Base-by-base conservation (phyloP, 2,329 filamentous ascomycete species). In the Sporothrix humicola region DNA sequence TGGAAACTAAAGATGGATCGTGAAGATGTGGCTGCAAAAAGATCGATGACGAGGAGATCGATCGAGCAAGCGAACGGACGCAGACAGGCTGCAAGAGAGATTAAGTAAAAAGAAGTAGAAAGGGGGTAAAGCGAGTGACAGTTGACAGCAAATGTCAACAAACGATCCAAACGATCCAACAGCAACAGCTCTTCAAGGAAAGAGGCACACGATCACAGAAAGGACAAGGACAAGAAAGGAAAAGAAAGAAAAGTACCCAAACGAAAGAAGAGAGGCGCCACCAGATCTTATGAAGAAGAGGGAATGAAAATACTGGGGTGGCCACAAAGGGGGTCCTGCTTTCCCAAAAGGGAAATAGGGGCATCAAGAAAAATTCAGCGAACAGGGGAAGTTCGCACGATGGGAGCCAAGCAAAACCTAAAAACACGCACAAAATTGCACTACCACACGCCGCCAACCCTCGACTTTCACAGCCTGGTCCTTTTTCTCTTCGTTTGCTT, bases 221-320 rank as follows among this genome's bases (percentile, higher is more conserved):
- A n/a, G 7, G 7, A 63, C 26, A 15, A 59, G 42, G 26, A 26
- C 37, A 26, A 31, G 26, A 52, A 52, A 26, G 15, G n/a, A 58
- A 58, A 58, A 26, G 23, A 23, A 20, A 26, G 10, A 20, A 46
- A 44, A 23, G 20, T 31, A 66, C 61, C 58, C 7, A 61, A 58
- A 23, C 37, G 26, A 12, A 48, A 26, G 48, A 46, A 23, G 8
- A 26, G 61, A 66, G 61, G 61, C 61, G 61, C 61, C 4, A 37
- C 59, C 10, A 17, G 59, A 65, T 65, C 42, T 66, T 66, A 66
- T 66, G 61, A 66, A 66, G 61, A 63, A 59, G 52, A 56, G 7
- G 52, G n/a, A 54, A 37, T 6, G 31, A 37, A 61, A 65, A 26
- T 46, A n/a, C 31, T 10, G 42, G 61, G 42, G 37, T 63, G 61